phyloP scores from a whole-genome alignment of 2,329 filamentous ascomycete genomes.

The Bipolaris bicolor region DNA sequence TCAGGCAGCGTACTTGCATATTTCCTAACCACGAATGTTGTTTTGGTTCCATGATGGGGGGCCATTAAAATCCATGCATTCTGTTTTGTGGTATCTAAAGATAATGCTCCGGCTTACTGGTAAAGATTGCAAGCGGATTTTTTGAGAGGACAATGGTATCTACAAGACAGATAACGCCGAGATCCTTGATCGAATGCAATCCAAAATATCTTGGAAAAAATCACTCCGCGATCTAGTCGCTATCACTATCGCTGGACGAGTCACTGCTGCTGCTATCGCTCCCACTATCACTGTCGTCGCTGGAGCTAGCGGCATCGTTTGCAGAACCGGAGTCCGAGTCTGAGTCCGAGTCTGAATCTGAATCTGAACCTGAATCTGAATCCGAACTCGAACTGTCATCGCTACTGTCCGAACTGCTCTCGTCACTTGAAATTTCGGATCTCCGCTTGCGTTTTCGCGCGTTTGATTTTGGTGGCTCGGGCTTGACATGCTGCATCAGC shows the following conservation, averaged over 20 bases:
- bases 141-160: not conserved
- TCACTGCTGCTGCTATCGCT: constrained; percentile 22
- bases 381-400: constrained; percentile 32
- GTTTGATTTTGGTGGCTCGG: constrained; percentile 20
- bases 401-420: constrained; percentile 44
- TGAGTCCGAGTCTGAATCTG: constrained; percentile 9
- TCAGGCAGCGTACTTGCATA: constrained; percentile 5
- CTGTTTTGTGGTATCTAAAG: not conserved
- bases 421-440: constrained; percentile 39
- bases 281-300: constrained; percentile 19
- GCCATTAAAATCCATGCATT: not conserved
- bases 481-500: constrained; percentile 21
- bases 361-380: constrained; percentile 14
- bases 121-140: not conserved
- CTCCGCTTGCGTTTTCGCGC: constrained; percentile 39
- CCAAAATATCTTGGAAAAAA: not conserved
- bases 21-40: not conserved
- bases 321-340: not conserved
- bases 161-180: not conserved
- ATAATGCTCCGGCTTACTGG: not conserved
- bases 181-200: not conserved
- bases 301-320: constrained; percentile 16
- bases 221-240: constrained; percentile 11
- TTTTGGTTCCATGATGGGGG: not conserved
- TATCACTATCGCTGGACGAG: constrained; percentile 14